A percentile compares a stretch with the other conserved stretches of the same genome.
Conservation (phyloP, 345 rosid genomes). For the Hibiscus mutabilis region DNA sequence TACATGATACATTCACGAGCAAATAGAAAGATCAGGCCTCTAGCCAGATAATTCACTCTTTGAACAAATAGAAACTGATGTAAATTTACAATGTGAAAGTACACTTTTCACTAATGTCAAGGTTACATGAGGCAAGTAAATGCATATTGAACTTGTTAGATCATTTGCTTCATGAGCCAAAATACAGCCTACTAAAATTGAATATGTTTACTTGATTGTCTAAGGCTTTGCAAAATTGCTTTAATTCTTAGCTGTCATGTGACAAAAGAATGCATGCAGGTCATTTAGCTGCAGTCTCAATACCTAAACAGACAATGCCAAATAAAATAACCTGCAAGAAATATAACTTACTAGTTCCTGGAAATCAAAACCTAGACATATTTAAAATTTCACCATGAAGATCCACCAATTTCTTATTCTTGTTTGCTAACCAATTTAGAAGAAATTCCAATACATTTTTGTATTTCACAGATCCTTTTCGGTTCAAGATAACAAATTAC, state of each 20-base stretch:
- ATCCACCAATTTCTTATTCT: background rate
- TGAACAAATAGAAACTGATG: background rate
- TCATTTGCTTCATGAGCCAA: background rate
- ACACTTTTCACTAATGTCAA: background rate
- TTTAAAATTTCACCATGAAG: background rate
- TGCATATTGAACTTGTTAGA: background rate
- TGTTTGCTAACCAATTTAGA: background rate
- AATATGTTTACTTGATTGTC: background rate
- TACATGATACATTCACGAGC: background rate
- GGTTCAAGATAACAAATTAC: background rate
- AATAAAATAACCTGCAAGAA: background rate
- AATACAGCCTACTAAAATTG: background rate
- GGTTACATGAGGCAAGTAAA: background rate
- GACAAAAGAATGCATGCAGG: background rate
- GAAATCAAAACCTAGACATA: background rate
- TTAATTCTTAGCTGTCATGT: background rate
- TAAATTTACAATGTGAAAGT: background rate
- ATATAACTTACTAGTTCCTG: background rate
- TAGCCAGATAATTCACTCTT: background rate
- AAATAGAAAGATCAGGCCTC: background rate
- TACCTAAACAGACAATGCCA: background rate
- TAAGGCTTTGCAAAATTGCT: background rate
- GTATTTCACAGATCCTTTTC: background rate
- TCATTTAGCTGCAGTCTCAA: background rate
- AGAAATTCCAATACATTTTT: background rate